phyloP scores from a whole-genome alignment of 495 filamentous ascomycete species.

The Penicillium turbatum region DNA sequence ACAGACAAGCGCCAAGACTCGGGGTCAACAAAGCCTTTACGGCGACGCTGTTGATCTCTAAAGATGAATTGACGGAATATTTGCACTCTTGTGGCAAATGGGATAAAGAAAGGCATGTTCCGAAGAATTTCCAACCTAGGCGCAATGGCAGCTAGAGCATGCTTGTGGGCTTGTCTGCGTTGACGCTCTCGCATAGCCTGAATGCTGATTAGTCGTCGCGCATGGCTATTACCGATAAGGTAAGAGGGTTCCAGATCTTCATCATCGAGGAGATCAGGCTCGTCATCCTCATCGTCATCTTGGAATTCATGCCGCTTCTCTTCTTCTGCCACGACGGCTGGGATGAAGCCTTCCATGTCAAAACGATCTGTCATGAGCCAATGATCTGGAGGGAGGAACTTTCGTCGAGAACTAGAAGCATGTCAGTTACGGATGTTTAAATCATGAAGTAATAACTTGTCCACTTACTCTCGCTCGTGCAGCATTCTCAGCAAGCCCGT shows the following conservation, averaged over 20 bases:
- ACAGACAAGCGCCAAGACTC: slow-evolving; percentile 73
- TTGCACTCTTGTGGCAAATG: slow-evolving; percentile 85
- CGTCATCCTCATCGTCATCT: slow-evolving; percentile 51
- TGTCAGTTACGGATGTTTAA: not conserved
- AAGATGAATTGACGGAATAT: slow-evolving; percentile 91
- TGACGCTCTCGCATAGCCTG: slow-evolving; percentile 56
- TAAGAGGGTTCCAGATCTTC: slow-evolving; percentile 27
- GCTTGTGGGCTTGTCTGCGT: slow-evolving; percentile 58
- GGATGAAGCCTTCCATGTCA: slow-evolving; percentile 87
- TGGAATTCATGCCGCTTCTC: slow-evolving; percentile 68
- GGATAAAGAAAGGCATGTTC: slow-evolving; percentile 96
- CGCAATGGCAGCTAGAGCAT: slow-evolving; percentile 68
- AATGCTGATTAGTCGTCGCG: slow-evolving; percentile 48
- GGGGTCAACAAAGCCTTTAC: slow-evolving; percentile 71
- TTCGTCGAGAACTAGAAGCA: slow-evolving; percentile 62
- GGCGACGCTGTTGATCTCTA: slow-evolving; percentile 72
- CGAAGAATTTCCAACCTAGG: slow-evolving; percentile 86
- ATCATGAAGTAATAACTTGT: not conserved
- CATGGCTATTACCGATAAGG: slow-evolving; percentile 50
- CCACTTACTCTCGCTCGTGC: slow-evolving; percentile 78
- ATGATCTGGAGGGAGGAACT: slow-evolving; percentile 74
- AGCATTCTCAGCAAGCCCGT: slow-evolving; percentile 83
- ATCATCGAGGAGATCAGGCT: slow-evolving; percentile 32
- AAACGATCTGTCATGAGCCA: slow-evolving; percentile 95
- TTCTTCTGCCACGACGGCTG: slow-evolving; percentile 82